Evolutionary conservation across 2,329 filamentous ascomycete species (phyloP).

Genomic region (Stylonectria norvegica): DNA sequence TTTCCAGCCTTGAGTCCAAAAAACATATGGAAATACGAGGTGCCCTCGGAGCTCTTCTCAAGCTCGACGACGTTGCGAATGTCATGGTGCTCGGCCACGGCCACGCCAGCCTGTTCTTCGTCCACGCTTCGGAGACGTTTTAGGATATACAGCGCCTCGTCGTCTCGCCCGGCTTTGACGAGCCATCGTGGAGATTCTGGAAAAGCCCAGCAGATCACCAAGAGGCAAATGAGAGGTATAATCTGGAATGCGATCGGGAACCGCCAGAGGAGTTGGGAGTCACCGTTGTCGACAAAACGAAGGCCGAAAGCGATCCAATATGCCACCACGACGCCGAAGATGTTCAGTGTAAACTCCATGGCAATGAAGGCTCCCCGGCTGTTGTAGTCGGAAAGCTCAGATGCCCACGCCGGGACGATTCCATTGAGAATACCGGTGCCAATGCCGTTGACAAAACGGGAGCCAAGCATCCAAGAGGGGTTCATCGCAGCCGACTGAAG

Average conservation of each 20-base stretch:
- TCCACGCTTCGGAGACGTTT: slow-evolving; percentile 57
- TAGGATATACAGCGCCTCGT: slow-evolving; percentile 64
- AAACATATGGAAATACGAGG: slow-evolving; percentile 59
- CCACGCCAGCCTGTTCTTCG: slow-evolving; percentile 38
- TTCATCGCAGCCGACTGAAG: slow-evolving; percentile 66
- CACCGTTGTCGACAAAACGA: slow-evolving; percentile 4
- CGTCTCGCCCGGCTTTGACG: slow-evolving; percentile 59
- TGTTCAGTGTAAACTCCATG: slow-evolving; percentile 71
- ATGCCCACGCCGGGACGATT: slow-evolving; percentile 69
- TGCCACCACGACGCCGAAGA: slow-evolving; percentile 58
- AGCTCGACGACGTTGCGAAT: slow-evolving; percentile 63
- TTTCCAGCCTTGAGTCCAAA: slow-evolving; percentile 62
- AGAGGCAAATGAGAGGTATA: slow-evolving; percentile 40
- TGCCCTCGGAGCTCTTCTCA: slow-evolving; percentile 39
- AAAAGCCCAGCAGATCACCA: slow-evolving; percentile 59
- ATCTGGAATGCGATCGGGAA: slow-evolving; percentile 5
- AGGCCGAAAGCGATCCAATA: slow-evolving; percentile 2
- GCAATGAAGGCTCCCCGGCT: slow-evolving; percentile 67
- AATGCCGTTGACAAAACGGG: slow-evolving; percentile 47
- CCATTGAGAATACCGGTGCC: slow-evolving; percentile 69
- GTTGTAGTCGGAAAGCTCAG: slow-evolving; percentile 65
- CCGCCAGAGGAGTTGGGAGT: slow-evolving; percentile 3
- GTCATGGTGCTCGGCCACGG: slow-evolving; percentile 62
- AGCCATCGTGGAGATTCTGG: slow-evolving; percentile 66
- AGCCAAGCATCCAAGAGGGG: slow-evolving; percentile 65